phyloP scores from a whole-genome alignment of 1,139 yeast species.

The Scheffersomyces quercinus region DNA sequence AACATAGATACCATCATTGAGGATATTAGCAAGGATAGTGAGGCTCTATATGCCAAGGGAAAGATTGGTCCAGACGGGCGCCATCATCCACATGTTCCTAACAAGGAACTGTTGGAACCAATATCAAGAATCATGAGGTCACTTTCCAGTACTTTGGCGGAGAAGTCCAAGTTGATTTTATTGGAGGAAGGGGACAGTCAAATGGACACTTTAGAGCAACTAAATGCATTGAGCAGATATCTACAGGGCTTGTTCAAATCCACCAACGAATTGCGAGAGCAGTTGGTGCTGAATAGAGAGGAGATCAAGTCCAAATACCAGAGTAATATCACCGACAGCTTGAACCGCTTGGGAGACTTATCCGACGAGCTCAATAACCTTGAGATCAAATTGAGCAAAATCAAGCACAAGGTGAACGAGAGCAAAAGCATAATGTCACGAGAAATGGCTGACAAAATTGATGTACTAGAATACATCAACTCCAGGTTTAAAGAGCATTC shows the following conservation, averaged over 20 bases:
- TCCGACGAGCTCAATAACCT: constrained; percentile 25
- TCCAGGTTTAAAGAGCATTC: constrained; percentile 28
- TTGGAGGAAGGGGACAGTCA: constrained; percentile 5
- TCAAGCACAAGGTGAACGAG: constrained; percentile 25
- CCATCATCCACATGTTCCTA: constrained; percentile 4
- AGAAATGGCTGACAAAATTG: constrained; percentile 33
- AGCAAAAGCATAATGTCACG: constrained; percentile 28
- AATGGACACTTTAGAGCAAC: constrained; percentile 8
- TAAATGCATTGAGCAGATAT: constrained; percentile 12
- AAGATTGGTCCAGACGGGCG: neutral
- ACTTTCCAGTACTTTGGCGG: constrained; percentile 3
- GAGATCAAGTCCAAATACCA: constrained; percentile 23
- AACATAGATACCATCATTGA: constrained; percentile 36
- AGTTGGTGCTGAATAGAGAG: constrained; percentile 15
- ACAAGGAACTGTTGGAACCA: constrained; percentile 9
- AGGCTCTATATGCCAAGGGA: constrained; percentile 2
- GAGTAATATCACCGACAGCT: constrained; percentile 27
- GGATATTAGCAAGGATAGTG: constrained; percentile 13
- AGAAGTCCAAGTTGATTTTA: constrained; percentile 1
- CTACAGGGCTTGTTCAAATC: constrained; percentile 8
- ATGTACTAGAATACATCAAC: constrained; percentile 34
- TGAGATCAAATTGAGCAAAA: constrained; percentile 28
- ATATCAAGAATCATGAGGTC: constrained; percentile 5
- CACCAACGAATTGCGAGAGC: constrained; percentile 13
- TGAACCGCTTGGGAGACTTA: constrained; percentile 31